Evolutionary conservation across 2,329 filamentous ascomycete species (phyloP), one percentile per base, ranked within the genome.

Genomic region (Talaromyces sp.): DNA sequence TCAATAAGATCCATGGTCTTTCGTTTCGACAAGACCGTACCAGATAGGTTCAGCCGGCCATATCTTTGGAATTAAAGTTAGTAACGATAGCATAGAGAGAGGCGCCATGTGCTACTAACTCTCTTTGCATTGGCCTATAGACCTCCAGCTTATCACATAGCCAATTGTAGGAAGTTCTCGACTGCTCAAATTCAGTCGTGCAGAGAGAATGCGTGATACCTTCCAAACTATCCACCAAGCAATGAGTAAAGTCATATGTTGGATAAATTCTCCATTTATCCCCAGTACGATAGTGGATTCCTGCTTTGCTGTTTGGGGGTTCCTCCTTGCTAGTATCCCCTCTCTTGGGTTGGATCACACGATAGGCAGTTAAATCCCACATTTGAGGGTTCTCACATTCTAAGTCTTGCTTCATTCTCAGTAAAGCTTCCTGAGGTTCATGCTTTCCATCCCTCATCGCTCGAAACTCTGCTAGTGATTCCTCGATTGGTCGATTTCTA

Each of bases 281-380:
- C 26, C 90, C 90, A 0, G 92, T 96, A 41, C 90, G 85, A 75
- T 80, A 67, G 64, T 71, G 71, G 57, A 65, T 63, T 65, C 70
- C 69, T 59, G 69, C 62, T 50, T 81, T 81, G 61, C 80, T 81
- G 61, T 90, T 87, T 59, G 57, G 21, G 3, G 41, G 26, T 14
- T 48, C 32, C 9, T 58, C 50, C 9, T 24, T n/a, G 4, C n/a
- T 14, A 9, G 26, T 3, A 14, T 53, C 29, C 10, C 2, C 10
- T 31, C 5, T 21, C 17, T 50, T 14, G 10, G 57, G 35, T 46
- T 27, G 24, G 69, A 91, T 83, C 58, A 97, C 88, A 62, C 93
- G 86, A 75, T 96, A 97, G 17, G 93, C 93, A 1, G 90, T 90
- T 58, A 96, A 78, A 80, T 97, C 93, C 93, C 93, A 97, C 90